Evolutionary conservation across 352 stramenopile genomes (phyloP).

Genomic region (Blastocystis sp.): DNA sequence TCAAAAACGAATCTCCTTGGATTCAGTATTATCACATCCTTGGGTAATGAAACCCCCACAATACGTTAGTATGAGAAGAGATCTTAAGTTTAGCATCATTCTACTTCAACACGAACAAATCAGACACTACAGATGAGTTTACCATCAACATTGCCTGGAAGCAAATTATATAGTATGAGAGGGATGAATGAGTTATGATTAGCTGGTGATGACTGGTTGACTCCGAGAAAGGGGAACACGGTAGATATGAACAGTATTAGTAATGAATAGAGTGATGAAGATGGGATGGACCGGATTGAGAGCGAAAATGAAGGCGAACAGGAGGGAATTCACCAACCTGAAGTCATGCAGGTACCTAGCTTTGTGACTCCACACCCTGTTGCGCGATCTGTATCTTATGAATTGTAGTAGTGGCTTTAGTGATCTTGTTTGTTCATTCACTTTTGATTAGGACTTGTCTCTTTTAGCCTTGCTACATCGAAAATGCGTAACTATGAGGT

Average conservation of each 20-base stretch:
- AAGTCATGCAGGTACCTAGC: not conserved
- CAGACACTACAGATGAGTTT: constrained; percentile 61
- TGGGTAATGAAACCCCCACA: not conserved
- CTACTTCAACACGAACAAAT: not conserved
- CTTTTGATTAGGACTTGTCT: not conserved
- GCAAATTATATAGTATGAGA: not conserved
- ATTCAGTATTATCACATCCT: not conserved
- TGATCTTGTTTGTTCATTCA: not conserved
- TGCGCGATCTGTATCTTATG: not conserved
- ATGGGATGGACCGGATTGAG: not conserved
- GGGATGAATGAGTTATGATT: not conserved
- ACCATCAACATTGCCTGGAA: constrained; percentile 34
- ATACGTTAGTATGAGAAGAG: too few species aligned
- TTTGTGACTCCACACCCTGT: not conserved
- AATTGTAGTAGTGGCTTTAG: not conserved
- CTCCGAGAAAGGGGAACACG: not conserved
- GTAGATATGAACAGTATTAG: not conserved
- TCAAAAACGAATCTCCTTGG: not conserved
- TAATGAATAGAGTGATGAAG: constrained; percentile 1
- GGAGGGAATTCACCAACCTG: not conserved
- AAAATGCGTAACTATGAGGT: constrained; percentile 39
- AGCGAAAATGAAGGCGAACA: not conserved
- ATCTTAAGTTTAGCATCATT: not conserved
- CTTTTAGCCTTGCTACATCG: not conserved
- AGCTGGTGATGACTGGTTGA: not conserved